Base-by-base conservation (phyloP, 2,329 filamentous ascomycete species). In the Grosmannia serpens region DNA sequence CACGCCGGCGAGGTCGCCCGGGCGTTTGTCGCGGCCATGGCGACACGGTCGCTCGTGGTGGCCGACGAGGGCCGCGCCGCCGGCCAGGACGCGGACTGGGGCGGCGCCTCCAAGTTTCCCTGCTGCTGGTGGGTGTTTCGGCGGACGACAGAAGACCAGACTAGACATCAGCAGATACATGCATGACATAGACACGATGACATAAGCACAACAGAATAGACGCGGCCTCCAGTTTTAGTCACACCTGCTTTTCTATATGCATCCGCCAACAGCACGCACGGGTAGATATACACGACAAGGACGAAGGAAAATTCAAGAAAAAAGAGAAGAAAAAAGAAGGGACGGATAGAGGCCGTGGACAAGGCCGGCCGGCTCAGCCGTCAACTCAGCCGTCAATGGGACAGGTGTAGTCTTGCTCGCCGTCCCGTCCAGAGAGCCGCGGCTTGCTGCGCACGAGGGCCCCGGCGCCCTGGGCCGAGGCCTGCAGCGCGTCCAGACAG, bases 51-150 rank as follows among this genome's bases (percentile, higher is more conserved):
- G 9, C 83, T 96, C 61, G 77, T 86, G 13, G 70, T 76, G 6
- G 76, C 87, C 2, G 76, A 83, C 22, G 80, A 88, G 66, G 83
- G 83, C 8, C 75, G 81, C 59, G 78, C 90, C 50, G 75, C 74
- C 7, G 87, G 86, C 11, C 79, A 82, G 65, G 88, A 92, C 59
- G 57, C 50, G 67, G 88, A 92, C 68, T 92, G 88, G 88, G 79
- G 77, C 2, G 75, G 74, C n/a, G 53, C n/a, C 24, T 31, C 53
- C n/a, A 29, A 53, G 8, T 64, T 64, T 49, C 33, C 51, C 24
- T 64, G 62, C 49, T 41, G 27, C 15, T 64, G 62, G 62, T 64
- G 62, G 62, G 53, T 61, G 20, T 64, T 64, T 27, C 46, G 51
- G 20, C 58, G 62, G 15, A 7, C n/a, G 2, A 33, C 27, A 10